phyloP scores from a whole-genome alignment of 306 rosid species.

The Hylodesmum podocarpum region DNA sequence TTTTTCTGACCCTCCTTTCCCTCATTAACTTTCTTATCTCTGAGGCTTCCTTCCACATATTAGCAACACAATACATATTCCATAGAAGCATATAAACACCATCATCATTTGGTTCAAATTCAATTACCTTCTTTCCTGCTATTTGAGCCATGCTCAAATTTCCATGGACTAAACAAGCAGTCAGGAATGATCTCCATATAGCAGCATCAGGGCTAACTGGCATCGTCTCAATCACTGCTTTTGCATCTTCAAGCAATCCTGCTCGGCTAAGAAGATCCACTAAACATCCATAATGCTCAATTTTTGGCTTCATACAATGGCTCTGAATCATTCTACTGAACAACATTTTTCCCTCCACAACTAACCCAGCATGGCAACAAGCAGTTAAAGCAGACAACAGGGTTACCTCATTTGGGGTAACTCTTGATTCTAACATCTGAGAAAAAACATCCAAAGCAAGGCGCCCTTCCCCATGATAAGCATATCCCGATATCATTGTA shows the following conservation, averaged over 20 bases:
- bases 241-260: conserved; percentile 27
- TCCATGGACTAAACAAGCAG: conserved; percentile 26
- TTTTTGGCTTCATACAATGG: conserved; percentile 12
- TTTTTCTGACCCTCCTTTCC: conserved; percentile 15
- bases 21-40: conserved; percentile 25
- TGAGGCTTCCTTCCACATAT: conserved; percentile 34
- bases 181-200: conserved; percentile 28
- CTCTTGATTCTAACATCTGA: conserved; percentile 6
- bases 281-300: conserved; percentile 30
- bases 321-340: conserved; percentile 25
- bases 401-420: conserved; percentile 27
- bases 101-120: conserved; percentile 30
- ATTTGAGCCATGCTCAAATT: conserved; percentile 18
- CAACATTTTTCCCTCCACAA: conserved; percentile 13
- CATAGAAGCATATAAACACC: conserved; percentile 29
- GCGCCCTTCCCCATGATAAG: conserved; percentile 21
- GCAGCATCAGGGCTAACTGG: conserved; percentile 28
- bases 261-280: conserved; percentile 29
- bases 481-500: conserved; percentile 30
- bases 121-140: conserved; percentile 31
- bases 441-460: conserved; percentile 27
- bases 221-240: conserved; percentile 14
- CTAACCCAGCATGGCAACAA: conserved; percentile 30
- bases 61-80: conserved; percentile 21
- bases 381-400: conserved; percentile 26